phyloP scores from a whole-genome alignment of 1,284 basidiomycete species.

The Thelephora terrestris region DNA sequence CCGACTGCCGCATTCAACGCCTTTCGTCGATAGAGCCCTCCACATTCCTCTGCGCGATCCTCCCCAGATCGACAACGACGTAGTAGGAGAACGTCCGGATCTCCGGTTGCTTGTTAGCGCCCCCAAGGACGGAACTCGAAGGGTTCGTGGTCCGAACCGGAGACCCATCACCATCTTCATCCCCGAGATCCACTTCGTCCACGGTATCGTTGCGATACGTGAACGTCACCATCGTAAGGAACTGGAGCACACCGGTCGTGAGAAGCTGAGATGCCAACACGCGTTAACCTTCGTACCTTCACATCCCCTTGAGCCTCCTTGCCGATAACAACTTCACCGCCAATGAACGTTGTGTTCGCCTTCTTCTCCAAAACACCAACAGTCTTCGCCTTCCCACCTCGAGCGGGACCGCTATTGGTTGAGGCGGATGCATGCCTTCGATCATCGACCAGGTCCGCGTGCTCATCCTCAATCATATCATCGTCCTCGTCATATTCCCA shows the following conservation, averaged over 20 bases:
- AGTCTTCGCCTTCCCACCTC: constrained; percentile 38
- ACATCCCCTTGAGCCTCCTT: constrained; percentile 65
- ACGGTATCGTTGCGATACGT: constrained; percentile 73
- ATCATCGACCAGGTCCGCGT: constrained; percentile 45
- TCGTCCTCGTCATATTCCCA: constrained; percentile 95
- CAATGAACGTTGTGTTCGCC: constrained; percentile 80
- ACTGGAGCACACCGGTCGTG: constrained; percentile 43
- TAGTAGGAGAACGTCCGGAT: constrained; percentile 84
- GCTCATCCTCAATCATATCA: constrained; percentile 69
- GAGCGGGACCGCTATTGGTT: constrained; percentile 8
- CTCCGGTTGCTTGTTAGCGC: constrained; percentile 38
- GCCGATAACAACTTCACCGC: constrained; percentile 73
- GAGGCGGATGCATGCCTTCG: constrained; percentile 8
- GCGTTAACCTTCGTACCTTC: constrained; percentile 49
- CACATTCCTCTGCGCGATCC: background rate
- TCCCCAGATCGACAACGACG: constrained; percentile 70
- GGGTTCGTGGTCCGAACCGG: background rate
- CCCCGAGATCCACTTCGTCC: background rate
- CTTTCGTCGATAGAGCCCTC: background rate
- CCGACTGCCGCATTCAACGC: background rate
- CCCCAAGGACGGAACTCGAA: background rate
- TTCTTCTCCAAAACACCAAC: constrained; percentile 76
- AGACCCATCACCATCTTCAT: background rate
- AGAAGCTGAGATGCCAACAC: constrained; percentile 7
- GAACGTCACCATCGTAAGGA: constrained; percentile 87